A percentile compares a stretch with the other conserved stretches of the same genome.
phyloP scores from a whole-genome alignment of 768 basidiomycete genomes.

The Leucogyrophana mollusca region DNA sequence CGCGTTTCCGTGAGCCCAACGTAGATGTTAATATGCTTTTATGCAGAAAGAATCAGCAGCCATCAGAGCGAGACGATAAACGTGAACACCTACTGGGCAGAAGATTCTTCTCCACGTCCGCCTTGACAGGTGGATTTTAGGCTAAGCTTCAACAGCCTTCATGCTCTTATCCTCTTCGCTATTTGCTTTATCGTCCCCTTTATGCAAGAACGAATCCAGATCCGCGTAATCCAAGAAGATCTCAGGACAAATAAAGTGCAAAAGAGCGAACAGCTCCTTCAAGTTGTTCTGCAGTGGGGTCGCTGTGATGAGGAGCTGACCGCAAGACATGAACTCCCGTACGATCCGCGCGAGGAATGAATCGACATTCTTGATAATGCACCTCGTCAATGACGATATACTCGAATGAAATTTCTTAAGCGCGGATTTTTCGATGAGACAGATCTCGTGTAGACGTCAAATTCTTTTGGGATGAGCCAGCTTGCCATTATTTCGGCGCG shows the following conservation, averaged over 20 bases:
- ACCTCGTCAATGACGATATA: conserved; percentile 99
- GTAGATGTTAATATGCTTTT: conserved; percentile 99
- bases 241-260: conserved; percentile 97
- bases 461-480: conserved; percentile 80
- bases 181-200: conserved; percentile 70
- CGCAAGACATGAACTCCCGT: conserved; percentile 83
- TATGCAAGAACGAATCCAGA: conserved; percentile 91
- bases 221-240: conserved; percentile 91
- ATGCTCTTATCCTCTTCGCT: conserved; percentile 83
- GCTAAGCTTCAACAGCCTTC: conserved; percentile 93
- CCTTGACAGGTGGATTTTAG: conserved; percentile 97
- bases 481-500: conserved; percentile 77
- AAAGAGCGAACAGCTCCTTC: conserved; percentile 88
- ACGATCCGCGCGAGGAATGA: conserved; percentile 95
- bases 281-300: conserved; percentile 97
- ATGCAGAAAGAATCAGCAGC: conserved; percentile 33
- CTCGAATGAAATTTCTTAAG: conserved; percentile 97
- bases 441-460: conserved; percentile 95
- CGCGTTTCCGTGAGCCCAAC: conserved; percentile 98
- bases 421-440: conserved; percentile 95
- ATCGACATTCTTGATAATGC: conserved; percentile 98
- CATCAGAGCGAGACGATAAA: background rate
- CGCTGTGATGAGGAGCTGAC: conserved; percentile 91
- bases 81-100: conserved; percentile 66
- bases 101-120: conserved; percentile 94